phyloP scores from a whole-genome alignment of 148 eudicot species.

The Rhododendron williamsianum region DNA sequence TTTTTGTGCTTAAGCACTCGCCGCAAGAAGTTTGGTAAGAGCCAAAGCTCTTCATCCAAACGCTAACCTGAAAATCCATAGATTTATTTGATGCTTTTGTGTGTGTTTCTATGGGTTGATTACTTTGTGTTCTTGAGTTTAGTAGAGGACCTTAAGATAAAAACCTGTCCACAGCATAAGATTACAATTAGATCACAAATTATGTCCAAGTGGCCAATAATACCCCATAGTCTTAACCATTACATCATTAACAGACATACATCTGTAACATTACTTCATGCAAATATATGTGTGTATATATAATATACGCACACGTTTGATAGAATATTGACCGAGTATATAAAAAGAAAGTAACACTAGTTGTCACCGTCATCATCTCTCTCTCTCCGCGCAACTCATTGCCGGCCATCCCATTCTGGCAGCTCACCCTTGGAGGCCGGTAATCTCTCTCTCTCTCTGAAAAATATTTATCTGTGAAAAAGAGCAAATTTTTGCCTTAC shows the following conservation, averaged over 20 bases:
- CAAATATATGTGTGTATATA: not conserved
- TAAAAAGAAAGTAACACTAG: not conserved
- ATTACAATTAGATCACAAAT: not conserved
- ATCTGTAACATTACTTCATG: not conserved
- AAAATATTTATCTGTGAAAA: too few relatives aligned
- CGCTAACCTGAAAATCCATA: too few relatives aligned
- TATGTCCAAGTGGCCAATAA: not conserved
- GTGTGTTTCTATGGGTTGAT: too few relatives aligned
- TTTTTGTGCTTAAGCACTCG: too few relatives aligned
- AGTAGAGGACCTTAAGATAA: too few relatives aligned
- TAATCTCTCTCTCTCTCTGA: not conserved
- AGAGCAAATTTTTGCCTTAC: not conserved
- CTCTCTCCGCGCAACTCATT: not conserved
- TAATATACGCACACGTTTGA: not conserved
- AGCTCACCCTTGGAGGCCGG: too few relatives aligned
- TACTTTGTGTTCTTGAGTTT: too few relatives aligned
- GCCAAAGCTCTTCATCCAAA: too few relatives aligned
- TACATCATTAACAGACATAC: not conserved
- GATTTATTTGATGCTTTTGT: too few relatives aligned
- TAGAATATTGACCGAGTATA: not conserved
- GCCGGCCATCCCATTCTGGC: not conserved
- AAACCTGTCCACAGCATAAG: not conserved
- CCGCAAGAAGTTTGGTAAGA: too few relatives aligned
- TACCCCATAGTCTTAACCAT: not conserved
- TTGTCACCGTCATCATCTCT: too few relatives aligned